These are phyloP conservation scores for Apiotrichum laibachii DNA, from an alignment of 1,284 basidiomycete genomes.

Conservation along the genomic window DNA sequence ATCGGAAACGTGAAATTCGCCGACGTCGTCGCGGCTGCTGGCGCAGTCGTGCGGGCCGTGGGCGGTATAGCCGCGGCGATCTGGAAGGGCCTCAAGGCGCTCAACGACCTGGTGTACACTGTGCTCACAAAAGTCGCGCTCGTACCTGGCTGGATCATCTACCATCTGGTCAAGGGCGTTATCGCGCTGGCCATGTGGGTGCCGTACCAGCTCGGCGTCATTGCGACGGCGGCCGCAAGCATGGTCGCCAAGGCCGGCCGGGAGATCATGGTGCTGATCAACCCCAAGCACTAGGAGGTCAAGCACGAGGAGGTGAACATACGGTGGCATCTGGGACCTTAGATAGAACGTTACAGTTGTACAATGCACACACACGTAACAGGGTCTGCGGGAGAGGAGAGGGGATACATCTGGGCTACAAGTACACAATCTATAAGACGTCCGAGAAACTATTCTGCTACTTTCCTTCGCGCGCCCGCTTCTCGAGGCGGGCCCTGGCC, in stretches of 20 bases:
- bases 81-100: not conserved
- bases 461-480: not conserved
- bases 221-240: not conserved
- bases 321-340: no score
- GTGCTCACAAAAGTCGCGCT: no score
- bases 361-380: no score
- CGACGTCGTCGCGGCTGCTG: not conserved
- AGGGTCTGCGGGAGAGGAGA: no score
- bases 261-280: constrained; percentile 7
- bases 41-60: not conserved
- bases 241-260: not conserved
- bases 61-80: not conserved
- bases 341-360: no score
- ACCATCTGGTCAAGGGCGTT: not conserved
- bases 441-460: not conserved
- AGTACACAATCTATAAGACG: no score
- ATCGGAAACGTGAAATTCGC: not conserved
- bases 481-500: not conserved
- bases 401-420: no score
- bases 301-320: no score
- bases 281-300: constrained; percentile 7
- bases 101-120: not conserved
- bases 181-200: not conserved
- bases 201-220: not conserved
- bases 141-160: not conserved